These are phyloP conservation scores for Phytophthora cryptogea DNA, from an alignment of 352 stramenopile genomes.

Conservation along the genomic window DNA sequence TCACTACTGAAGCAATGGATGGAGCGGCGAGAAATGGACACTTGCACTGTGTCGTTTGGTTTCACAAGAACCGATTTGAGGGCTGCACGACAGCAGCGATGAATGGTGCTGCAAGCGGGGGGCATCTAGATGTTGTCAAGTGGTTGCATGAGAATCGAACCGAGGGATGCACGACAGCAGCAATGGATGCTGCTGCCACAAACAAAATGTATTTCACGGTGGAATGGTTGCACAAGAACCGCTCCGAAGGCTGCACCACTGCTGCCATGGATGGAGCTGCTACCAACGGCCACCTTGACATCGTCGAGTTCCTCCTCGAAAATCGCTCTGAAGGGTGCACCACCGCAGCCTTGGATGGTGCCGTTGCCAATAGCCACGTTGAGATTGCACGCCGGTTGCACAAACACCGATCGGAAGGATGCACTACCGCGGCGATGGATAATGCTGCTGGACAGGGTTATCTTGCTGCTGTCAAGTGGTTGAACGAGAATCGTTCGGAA, in stretches of 20 bases:
- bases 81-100: slow-evolving; percentile 23
- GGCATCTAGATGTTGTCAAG: neutral
- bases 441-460: slow-evolving; percentile 6
- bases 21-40: slow-evolving; percentile 6
- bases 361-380: slow-evolving; percentile 11
- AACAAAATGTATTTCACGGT: neutral
- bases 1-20: slow-evolving; percentile 28
- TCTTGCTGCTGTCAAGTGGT: slow-evolving; percentile 18
- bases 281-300: neutral
- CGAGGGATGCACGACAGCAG: slow-evolving; percentile 10
- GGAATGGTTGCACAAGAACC: slow-evolving; percentile 4
- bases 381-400: slow-evolving; percentile 13
- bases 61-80: slow-evolving; percentile 15
- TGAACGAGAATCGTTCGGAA: slow-evolving; percentile 16
- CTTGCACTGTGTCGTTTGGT: neutral
- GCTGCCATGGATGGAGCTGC: slow-evolving; percentile 23
- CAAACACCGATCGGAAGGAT: slow-evolving; percentile 20
- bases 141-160: slow-evolving; percentile 18
- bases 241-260: slow-evolving; percentile 15
- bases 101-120: slow-evolving; percentile 6
- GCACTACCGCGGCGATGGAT: slow-evolving; percentile 26
- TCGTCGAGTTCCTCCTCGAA: slow-evolving; percentile 18
- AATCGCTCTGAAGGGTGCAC: slow-evolving; percentile 23
- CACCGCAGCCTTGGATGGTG: slow-evolving; percentile 19
- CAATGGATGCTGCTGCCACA: slow-evolving; percentile 14